Base-by-base conservation (phyloP, 305 asterid species). In the Striga hermonthica region DNA sequence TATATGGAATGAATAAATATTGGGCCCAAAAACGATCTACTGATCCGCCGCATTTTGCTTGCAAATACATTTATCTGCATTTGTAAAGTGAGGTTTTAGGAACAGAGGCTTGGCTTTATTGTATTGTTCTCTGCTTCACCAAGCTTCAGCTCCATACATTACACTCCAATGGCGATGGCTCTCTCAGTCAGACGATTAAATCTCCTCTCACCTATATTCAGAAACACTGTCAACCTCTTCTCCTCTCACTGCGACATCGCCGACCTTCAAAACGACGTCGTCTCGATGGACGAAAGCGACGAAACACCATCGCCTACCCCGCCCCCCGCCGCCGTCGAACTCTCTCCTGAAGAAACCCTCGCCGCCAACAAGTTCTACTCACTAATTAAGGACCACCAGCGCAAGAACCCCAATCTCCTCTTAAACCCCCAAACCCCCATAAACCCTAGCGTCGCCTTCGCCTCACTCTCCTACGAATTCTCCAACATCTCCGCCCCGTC, bases 321-420 rank as follows among this genome's bases (percentile, higher is more conserved):
- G 31, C 4, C 28, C 70, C 12, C 74, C 68, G 36, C 71, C 71
- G 39, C 72, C 71, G 62, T 64, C 15, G 59, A 52, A 6, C 80
- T 81, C 60, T 75, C 91, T 3, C 67, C 75, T 3, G 77, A 69
- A 36, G 96, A 90, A 57, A 56, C 67, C 31, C 75, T 70, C 6
- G 15, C 75, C 36, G 85, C 84, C 57, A 80, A 85, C 3, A 80
- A 79, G 9, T 70, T 87, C 72, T 84, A 86, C 49, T 67, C 80
- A 22, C 52, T 83, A 52, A 90, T 92, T 65, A 86, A 83, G 71
- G 81, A 82, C 56, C 97, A 90, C 74, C 89, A 84, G 72, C 85
- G 87, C 75, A 78, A 80, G 49, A 92, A 92, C 82, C 92, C 90
- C 65, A 74, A 75, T 67, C 70, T 72, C 74, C 72, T 57, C 86